Evolutionary conservation across 148 eudicot genomes (phyloP).

Genomic region (Cornus florida): DNA sequence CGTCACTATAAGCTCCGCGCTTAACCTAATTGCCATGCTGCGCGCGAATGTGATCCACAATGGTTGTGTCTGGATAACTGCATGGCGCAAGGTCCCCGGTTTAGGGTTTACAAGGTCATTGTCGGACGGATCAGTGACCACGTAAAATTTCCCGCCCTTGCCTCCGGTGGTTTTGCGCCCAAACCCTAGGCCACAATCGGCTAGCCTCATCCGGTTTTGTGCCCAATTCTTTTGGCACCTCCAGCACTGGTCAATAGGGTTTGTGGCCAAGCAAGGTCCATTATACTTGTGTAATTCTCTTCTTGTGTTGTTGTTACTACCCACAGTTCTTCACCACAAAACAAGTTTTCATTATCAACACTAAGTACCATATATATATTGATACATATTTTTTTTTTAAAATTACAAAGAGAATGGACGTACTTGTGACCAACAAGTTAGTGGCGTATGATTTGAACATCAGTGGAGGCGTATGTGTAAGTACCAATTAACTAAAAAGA

Average conservation of each 20-base stretch:
- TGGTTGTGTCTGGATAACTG: constrained; percentile 42
- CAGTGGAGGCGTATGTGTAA: no score
- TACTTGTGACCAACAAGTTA: not conserved
- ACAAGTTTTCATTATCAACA: not conserved
- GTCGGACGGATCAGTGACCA: constrained; percentile 38
- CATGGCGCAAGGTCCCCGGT: constrained; percentile 53
- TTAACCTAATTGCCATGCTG: constrained; percentile 39
- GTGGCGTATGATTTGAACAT: no score
- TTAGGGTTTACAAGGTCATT: constrained; percentile 45
- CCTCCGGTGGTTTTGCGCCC: constrained; percentile 49
- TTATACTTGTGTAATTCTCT: constrained; percentile 21
- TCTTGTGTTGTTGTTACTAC: constrained; percentile 26
- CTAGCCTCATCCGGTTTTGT: constrained; percentile 37
- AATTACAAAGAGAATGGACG: not conserved
- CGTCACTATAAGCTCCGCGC: constrained; percentile 37
- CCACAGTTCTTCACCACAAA: constrained; percentile 13
- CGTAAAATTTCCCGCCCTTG: constrained; percentile 29
- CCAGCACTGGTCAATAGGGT: constrained; percentile 66
- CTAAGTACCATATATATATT: no score
- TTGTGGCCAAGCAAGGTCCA: constrained; percentile 43
- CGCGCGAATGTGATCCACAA: constrained; percentile 49
- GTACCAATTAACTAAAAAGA: no score
- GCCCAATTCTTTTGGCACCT: constrained; percentile 45
- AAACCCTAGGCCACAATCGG: constrained; percentile 46
- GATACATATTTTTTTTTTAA: no score